Percentiles rank a stretch among this genome's conserved stretches.
Conservation (phyloP, 306 rosid genomes). For the Castanea sativa region DNA sequence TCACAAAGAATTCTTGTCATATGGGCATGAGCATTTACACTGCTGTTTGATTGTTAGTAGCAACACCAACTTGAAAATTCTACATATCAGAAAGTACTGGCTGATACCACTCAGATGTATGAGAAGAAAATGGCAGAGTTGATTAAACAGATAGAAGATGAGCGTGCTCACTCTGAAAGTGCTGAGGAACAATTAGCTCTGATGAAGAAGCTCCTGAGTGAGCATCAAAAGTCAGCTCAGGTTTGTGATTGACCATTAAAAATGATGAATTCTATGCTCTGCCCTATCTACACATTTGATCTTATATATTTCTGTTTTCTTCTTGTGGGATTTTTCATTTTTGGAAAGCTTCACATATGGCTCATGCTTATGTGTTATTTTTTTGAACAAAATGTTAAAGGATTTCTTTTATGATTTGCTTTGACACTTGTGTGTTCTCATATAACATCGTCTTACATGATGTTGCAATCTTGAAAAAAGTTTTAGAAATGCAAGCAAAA, state of each 20-base stretch:
- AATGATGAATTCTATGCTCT: background rate
- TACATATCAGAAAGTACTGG: constrained; percentile 51
- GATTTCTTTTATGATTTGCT: background rate
- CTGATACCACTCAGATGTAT: constrained; percentile 66
- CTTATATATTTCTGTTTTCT: background rate
- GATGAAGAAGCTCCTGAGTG: constrained; percentile 34
- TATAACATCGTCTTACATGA: background rate
- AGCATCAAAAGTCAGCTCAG: constrained; percentile 42
- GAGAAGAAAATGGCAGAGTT: constrained; percentile 58
- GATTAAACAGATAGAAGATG: constrained; percentile 43
- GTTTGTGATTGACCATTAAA: constrained; percentile 14
- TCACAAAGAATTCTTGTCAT: background rate
- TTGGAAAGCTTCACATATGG: background rate
- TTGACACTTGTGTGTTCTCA: background rate
- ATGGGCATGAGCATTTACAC: constrained; percentile 7
- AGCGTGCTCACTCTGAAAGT: constrained; percentile 25
- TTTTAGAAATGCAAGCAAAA: background rate
- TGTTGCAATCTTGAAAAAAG: background rate
- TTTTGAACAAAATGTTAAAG: background rate
- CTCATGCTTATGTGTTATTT: constrained; percentile 4
- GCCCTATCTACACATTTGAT: background rate
- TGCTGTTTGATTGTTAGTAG: constrained; percentile 45
- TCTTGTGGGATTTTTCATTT: background rate
- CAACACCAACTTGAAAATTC: constrained; percentile 60
- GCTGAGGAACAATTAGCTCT: constrained; percentile 36